These are phyloP conservation scores for Lepidium campestre DNA, from an alignment of 441 rosid genomes.

Conservation along the genomic window DNA sequence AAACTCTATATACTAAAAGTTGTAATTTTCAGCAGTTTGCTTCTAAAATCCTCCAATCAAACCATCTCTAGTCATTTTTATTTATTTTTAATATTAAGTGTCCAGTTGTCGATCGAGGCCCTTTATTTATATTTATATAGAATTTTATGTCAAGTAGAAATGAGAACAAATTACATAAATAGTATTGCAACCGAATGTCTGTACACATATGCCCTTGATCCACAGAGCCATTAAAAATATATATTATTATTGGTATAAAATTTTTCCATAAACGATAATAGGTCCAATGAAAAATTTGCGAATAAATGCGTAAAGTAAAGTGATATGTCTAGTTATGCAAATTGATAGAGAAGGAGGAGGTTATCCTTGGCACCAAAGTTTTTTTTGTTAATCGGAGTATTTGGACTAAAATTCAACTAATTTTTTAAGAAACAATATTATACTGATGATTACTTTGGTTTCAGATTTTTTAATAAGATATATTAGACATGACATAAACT, in stretches of 20 bases:
- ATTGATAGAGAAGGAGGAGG: not conserved
- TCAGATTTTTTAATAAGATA: no score
- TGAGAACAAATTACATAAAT: not conserved
- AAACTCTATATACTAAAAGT: slow-evolving; percentile 10
- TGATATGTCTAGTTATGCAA: not conserved
- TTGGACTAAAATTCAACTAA: no score
- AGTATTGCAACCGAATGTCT: slow-evolving; percentile 10
- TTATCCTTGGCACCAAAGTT: not conserved
- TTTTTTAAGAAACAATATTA: no score
- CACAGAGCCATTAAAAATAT: not conserved
- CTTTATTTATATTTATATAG: not conserved
- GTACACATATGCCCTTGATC: not conserved
- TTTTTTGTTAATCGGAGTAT: no score
- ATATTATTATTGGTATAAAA: not conserved
- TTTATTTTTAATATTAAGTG: not conserved
- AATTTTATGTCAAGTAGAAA: not conserved
- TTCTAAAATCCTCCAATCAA: slow-evolving; percentile 6
- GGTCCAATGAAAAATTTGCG: slow-evolving; percentile 7
- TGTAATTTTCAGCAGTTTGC: not conserved
- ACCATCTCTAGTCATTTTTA: not conserved
- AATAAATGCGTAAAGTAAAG: slow-evolving; percentile 2
- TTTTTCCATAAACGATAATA: not conserved
- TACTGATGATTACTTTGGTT: no score
- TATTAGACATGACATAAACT: no score
- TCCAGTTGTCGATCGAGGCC: not conserved